Conservation (phyloP, 768 basidiomycete genomes). For the Leccinum arenicola region DNA sequence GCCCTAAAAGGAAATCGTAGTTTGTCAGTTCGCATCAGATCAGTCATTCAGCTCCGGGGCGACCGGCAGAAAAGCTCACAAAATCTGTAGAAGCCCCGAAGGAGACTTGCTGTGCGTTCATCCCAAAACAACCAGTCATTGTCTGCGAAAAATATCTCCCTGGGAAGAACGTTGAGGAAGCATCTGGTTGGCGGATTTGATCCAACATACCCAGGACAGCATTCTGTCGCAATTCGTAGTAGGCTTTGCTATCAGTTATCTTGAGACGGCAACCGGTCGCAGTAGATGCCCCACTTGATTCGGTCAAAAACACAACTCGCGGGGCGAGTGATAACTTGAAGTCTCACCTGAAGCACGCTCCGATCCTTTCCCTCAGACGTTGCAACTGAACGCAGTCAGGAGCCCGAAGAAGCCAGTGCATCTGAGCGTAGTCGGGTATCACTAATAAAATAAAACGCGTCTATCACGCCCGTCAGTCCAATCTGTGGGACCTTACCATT, state of each 20-base stretch:
- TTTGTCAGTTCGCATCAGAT: slow-evolving; percentile 7
- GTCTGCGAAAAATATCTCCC: slow-evolving; percentile 53
- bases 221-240: slow-evolving; percentile 62
- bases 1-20: slow-evolving; percentile 45
- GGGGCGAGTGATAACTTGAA: background rate
- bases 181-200: slow-evolving; percentile 1
- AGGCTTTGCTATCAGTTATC: slow-evolving; percentile 39
- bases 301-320: slow-evolving; percentile 7
- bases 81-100: slow-evolving; percentile 74
- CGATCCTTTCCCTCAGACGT: slow-evolving; percentile 54
- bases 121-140: slow-evolving; percentile 43
- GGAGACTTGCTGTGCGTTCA: slow-evolving; percentile 34
- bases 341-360: slow-evolving; percentile 69
- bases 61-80: slow-evolving; percentile 41
- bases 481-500: slow-evolving; percentile 50
- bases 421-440: slow-evolving; percentile 78
- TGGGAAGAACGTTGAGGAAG: slow-evolving; percentile 25
- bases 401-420: slow-evolving; percentile 72
- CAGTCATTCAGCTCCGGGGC: background rate
- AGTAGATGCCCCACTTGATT: slow-evolving; percentile 57
- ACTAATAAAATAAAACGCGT: slow-evolving; percentile 41
- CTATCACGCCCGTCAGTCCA: background rate
- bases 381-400: slow-evolving; percentile 57
- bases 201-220: slow-evolving; percentile 44
- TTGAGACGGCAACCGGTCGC: slow-evolving; percentile 59